Base-by-base conservation (phyloP, 2,329 filamentous ascomycete species). In the Fusarium chlamydosporum region DNA sequence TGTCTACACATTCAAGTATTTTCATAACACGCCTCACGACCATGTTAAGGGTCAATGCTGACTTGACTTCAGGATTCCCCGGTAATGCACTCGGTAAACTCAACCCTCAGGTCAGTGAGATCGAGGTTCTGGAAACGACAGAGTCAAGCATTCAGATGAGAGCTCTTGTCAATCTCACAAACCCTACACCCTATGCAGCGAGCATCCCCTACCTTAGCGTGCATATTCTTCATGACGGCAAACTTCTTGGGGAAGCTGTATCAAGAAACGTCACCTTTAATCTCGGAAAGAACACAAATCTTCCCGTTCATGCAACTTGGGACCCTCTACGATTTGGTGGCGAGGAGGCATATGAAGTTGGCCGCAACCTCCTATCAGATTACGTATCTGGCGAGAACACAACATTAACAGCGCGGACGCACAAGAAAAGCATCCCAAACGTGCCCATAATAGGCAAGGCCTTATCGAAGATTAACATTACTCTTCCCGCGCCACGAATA, bases 351-450 rank as follows among this genome's bases (percentile, higher is more conserved):
- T 84, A 83, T 42, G 78, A 82, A 29, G 84, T 90, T 65, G 94
- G 92, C 3, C 85, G 88, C 54, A 87, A 94, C 46, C 82, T 97
- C 20, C 79, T 98, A 11, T 97, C 93, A 3, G 89, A 92, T 72
- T 98, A 96, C 74, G 83, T 97, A 12, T 98, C 94, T 5, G 94
- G 94, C 10, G 90, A 86, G 77, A 97, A 98, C 80, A 94, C 92
- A 1, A 93, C 89, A 20, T 80, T 98, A 43, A 92, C 89, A 0
- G 79, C 97, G 11, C 88, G 88, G 75, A 86, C 91, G 4, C 92
- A 97, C 76, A 81, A 86, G 47, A 83, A 84, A 42, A 93, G 89
- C 48, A 89, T 98, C 52, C 95, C 96, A 5, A 80, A 85, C 1
- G 86, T 93, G 52, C 94, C 93, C 1, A 77, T 84, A 6, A 82